Percentiles rank a stretch among this genome's conserved stretches.
Conservation (phyloP, 257 asterid species). For the Primulina eburnea region DNA sequence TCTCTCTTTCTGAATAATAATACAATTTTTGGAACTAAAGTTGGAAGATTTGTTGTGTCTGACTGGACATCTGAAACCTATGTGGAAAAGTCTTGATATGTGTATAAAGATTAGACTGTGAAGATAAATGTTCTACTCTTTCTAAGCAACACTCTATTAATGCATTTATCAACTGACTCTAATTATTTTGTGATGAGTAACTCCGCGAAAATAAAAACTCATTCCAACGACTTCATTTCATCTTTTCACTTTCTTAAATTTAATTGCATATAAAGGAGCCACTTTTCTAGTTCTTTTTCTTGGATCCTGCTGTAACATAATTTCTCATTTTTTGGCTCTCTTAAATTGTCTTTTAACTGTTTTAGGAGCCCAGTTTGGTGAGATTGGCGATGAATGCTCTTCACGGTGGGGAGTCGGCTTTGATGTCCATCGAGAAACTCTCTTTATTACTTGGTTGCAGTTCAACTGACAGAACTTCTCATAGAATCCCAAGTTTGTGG, state of each 20-base stretch:
- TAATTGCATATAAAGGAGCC: slow-evolving; percentile 2
- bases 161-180: slow-evolving; percentile 4
- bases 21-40: background rate
- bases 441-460: slow-evolving; percentile 55
- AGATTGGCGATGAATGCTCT: slow-evolving; percentile 84
- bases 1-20: background rate
- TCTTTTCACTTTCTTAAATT: background rate
- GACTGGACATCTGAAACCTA: background rate
- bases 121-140: background rate
- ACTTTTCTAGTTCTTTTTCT: slow-evolving; percentile 1
- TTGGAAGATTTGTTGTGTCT: background rate
- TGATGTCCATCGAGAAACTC: slow-evolving; percentile 59
- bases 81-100: slow-evolving; percentile 9
- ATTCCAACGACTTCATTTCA: slow-evolving; percentile 7
- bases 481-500: slow-evolving; percentile 76
- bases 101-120: background rate
- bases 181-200: slow-evolving; percentile 1
- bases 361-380: slow-evolving; percentile 90
- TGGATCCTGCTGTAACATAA: background rate
- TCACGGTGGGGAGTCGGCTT: slow-evolving; percentile 82
- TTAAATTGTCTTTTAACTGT: slow-evolving; percentile 25
- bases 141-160: background rate
- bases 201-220: slow-evolving; percentile 6
- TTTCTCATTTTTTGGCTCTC: slow-evolving; percentile 1
- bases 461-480: slow-evolving; percentile 82